Evolutionary conservation across 2,329 filamentous ascomycete species (phyloP).

Genomic region (Lachnellula arida): DNA sequence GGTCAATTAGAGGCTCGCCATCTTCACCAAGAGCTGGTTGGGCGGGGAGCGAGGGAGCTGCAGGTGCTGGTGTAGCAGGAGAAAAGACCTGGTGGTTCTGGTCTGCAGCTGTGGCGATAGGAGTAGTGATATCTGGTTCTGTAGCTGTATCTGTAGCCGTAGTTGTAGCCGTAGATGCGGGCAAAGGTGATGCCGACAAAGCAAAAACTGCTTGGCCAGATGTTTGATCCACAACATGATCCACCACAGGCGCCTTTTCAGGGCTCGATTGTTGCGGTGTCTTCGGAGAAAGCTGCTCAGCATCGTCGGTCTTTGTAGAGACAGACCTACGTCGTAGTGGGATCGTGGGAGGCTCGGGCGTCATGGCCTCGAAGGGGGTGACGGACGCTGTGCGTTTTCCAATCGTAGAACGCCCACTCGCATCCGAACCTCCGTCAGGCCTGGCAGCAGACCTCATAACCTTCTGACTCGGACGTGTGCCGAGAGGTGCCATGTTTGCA

Average conservation of each 20-base stretch:
- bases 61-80: not conserved
- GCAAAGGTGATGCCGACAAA: constrained; percentile 13
- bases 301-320: constrained; percentile 13
- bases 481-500: constrained; percentile 78
- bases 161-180: constrained; percentile 2
- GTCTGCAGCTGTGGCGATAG: constrained; percentile 1
- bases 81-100: not conserved
- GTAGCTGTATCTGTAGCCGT: not conserved
- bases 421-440: constrained; percentile 12
- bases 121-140: not conserved
- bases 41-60: not conserved
- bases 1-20: constrained; percentile 18
- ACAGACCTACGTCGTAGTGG: constrained; percentile 12
- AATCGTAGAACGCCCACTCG: constrained; percentile 7
- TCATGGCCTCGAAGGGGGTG: constrained; percentile 12
- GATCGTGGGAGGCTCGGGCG: constrained; percentile 18
- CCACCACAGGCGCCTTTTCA: constrained; percentile 7
- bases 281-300: constrained; percentile 3
- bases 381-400: constrained; percentile 25
- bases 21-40: constrained; percentile 7
- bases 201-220: constrained; percentile 12
- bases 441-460: constrained; percentile 45
- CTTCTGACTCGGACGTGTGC: constrained; percentile 61
- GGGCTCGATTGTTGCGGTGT: constrained; percentile 16
- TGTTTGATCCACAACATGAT: constrained; percentile 5